A percentile compares a stretch with the other conserved stretches of the same genome.
Evolutionary conservation across 495 filamentous ascomycete species (phyloP).

Genomic region (Tetracladium marchalianum): DNA sequence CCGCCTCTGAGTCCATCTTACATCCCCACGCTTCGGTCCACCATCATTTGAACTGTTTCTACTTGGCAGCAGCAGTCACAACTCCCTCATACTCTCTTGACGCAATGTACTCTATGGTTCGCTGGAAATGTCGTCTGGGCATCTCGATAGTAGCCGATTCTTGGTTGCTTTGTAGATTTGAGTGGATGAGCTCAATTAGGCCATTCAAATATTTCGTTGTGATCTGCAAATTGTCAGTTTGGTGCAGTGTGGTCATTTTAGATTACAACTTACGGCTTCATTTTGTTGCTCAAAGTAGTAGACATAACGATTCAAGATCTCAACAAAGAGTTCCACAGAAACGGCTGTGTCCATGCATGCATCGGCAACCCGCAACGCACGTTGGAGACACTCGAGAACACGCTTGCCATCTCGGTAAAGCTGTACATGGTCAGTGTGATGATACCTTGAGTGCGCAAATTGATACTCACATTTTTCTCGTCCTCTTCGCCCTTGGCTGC

Average conservation of each 20-base stretch:
- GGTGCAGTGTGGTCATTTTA: not conserved
- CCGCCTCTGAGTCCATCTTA: no score
- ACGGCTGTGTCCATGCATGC: slow-evolving; percentile 99
- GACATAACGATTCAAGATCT: slow-evolving; percentile 95
- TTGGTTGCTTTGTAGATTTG: slow-evolving; percentile 79
- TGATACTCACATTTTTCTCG: slow-evolving; percentile 60
- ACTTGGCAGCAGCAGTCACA: slow-evolving; percentile 20
- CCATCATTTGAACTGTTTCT: not conserved
- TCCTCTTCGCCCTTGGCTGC: slow-evolving; percentile 73
- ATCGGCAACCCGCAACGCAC: slow-evolving; percentile 90
- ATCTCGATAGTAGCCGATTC: slow-evolving; percentile 72
- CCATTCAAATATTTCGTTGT: slow-evolving; percentile 98
- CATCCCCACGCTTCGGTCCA: no score
- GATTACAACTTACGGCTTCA: slow-evolving; percentile 60
- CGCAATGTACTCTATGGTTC: slow-evolving; percentile 87
- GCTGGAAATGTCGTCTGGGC: slow-evolving; percentile 84
- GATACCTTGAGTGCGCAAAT: slow-evolving; percentile 1
- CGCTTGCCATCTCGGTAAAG: slow-evolving; percentile 95
- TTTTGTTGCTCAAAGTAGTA: slow-evolving; percentile 99
- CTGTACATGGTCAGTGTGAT: slow-evolving; percentile 35
- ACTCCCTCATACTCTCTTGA: slow-evolving; percentile 90
- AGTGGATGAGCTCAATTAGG: slow-evolving; percentile 95
- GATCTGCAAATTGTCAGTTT: slow-evolving; percentile 43
- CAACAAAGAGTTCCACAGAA: slow-evolving; percentile 93
- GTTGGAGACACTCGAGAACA: slow-evolving; percentile 91